Evolutionary conservation across 148 eudicot species (phyloP).

Genomic region (Rhododendron henanense): DNA sequence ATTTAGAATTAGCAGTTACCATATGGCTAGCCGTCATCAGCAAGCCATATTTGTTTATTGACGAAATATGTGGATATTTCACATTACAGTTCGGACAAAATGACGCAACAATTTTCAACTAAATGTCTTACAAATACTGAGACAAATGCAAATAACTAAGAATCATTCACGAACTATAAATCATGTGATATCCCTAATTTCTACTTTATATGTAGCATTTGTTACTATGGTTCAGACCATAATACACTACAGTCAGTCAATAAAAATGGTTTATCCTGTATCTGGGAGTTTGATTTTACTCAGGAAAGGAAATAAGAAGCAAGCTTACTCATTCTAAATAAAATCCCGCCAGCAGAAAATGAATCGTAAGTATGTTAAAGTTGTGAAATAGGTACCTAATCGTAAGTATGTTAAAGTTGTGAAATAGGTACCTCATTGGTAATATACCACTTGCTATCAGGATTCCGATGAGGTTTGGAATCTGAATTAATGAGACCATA

Average conservation of each 20-base stretch:
- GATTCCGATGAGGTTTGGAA: slow-evolving; percentile 73
- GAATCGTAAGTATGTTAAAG: neutral
- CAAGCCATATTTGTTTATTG: neutral
- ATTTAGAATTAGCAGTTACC: neutral
- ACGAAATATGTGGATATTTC: neutral
- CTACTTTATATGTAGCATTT: neutral
- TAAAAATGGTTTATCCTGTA: neutral
- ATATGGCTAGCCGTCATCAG: neutral
- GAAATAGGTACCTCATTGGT: slow-evolving; percentile 53
- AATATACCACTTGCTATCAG: slow-evolving; percentile 97
- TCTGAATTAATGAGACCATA: slow-evolving; percentile 92
- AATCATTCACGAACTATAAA: neutral
- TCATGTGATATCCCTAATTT: neutral
- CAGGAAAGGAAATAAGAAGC: neutral
- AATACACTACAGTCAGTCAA: neutral
- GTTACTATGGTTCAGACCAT: neutral
- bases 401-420: neutral
- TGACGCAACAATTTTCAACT: neutral
- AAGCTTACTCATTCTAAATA: neutral
- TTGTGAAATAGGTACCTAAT: slow-evolving; percentile 31
- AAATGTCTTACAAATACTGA: neutral
- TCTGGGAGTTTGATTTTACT: neutral
- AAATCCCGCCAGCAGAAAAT: neutral
- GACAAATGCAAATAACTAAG: neutral
- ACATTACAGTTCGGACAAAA: neutral